Base-by-base conservation (phyloP, 441 rosid genomes). In the Populus hybrid region DNA sequence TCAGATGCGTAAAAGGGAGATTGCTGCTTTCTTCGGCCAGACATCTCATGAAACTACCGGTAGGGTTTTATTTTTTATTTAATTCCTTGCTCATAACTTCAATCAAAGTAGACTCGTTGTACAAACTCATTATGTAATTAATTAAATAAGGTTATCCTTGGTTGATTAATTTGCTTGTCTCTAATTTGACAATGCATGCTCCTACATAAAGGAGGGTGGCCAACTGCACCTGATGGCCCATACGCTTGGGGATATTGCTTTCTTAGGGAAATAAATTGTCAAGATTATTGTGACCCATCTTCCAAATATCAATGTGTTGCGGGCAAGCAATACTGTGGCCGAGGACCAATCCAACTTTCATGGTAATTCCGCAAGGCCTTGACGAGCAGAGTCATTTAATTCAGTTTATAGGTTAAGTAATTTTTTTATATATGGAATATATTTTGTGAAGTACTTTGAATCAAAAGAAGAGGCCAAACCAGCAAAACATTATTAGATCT, bases 1-100 rank as follows among this genome's bases (percentile, higher is more conserved):
- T 36, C 82, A 78, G 64, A 57, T 87, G 0, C 79, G 86, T 8
- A 86, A 82, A 75, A 86, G 84, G 28, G 93, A 91, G 72, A 73
- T 90, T 23, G 92, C 91, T 40, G 95, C 95, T 61, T 91, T 91
- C 84, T 83, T 91, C 21, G 92, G 84, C 26, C 94, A 91, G 67
- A 91, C 96, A 40, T 88, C 88, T 12, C 91, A 90, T 63, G 87
- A 89, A 84, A 90, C 91, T 36, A 90, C 89, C 0, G 89, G 91
- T 87, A 14, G 32, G 46, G 36, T 34, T 34, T 34, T 6, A 0
- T 34, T 67, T 20, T 6, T 18, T 28, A 21, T 12, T 9, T 9
- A 21, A 65, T 30, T n/a, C 28, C 12, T 4, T 23, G 28, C 20
- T 57, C n/a, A 12, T 28, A 14, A 26, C 57, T 63, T 64, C 20